Percentiles rank a stretch among this genome's conserved stretches.
Evolutionary conservation across 176 grass and related monocot genomes (phyloP).

Genomic region (Pontederia paniculata): DNA sequence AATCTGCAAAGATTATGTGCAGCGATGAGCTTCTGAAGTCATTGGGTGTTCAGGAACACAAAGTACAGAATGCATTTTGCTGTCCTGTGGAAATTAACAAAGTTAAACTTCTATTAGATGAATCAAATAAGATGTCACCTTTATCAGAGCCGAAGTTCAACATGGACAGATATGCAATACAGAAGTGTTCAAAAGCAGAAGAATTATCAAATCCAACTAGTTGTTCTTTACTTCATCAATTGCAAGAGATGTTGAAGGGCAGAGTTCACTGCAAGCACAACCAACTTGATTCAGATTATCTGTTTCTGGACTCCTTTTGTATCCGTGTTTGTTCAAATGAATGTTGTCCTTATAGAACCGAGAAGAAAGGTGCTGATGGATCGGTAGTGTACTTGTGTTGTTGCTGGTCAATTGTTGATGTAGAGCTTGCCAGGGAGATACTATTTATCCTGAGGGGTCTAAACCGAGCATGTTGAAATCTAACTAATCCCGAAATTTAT

Average conservation of each 20-base stretch:
- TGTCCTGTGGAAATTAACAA: slow-evolving; percentile 19
- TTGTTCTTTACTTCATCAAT: slow-evolving; percentile 6
- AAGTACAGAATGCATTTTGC: slow-evolving; percentile 33
- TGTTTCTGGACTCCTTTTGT: slow-evolving; percentile 15
- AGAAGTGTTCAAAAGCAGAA: background rate
- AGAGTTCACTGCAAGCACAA: slow-evolving; percentile 12
- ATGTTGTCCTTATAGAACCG: slow-evolving; percentile 17
- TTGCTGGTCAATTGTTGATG: slow-evolving; percentile 25
- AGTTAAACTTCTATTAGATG: background rate
- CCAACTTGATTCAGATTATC: slow-evolving; percentile 13
- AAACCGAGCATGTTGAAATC: background rate
- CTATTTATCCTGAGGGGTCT: slow-evolving; percentile 12
- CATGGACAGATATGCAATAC: background rate
- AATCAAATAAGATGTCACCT: background rate
- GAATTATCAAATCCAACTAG: background rate
- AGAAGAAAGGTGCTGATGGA: background rate
- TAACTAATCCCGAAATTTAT: too few species aligned
- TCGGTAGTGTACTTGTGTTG: slow-evolving; percentile 24
- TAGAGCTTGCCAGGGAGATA: slow-evolving; percentile 19
- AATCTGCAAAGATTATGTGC: slow-evolving; percentile 40
- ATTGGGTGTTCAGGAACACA: slow-evolving; percentile 36
- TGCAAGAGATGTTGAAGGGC: slow-evolving; percentile 11
- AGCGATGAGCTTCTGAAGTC: slow-evolving; percentile 52
- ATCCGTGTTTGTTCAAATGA: slow-evolving; percentile 21
- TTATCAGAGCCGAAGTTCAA: background rate